Evolutionary conservation across 805 yeast genomes (phyloP).

Genomic region (Pichia exigua): DNA sequence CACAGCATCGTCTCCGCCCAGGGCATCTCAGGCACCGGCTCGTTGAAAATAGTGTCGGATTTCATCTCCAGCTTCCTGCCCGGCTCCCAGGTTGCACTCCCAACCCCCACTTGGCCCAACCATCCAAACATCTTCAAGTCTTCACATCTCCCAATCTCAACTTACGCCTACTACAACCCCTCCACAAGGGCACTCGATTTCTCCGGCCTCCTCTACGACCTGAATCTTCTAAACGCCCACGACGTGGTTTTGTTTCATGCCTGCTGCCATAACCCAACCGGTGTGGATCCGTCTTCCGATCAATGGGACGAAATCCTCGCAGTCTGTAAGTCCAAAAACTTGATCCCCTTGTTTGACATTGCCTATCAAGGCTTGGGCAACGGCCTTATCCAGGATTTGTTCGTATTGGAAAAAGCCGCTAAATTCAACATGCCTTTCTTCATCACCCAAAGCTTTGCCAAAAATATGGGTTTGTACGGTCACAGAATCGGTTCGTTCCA

Average conservation of each 20-base stretch:
- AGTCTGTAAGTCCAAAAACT: conserved; percentile 46
- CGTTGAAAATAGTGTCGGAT: conserved; percentile 76
- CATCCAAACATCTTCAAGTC: conserved; percentile 73
- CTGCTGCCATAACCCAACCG: conserved; percentile 97
- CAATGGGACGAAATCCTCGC: conserved; percentile 76
- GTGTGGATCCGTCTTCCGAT: conserved; percentile 76
- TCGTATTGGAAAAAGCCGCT: conserved; percentile 34
- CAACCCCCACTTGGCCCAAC: conserved; percentile 94
- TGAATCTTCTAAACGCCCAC: conserved; percentile 47
- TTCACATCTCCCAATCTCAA: conserved; percentile 56
- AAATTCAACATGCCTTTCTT: not conserved
- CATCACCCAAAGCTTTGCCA: conserved; percentile 82
- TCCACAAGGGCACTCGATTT: conserved; percentile 47
- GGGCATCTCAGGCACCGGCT: conserved; percentile 93
- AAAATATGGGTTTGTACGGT: conserved; percentile 92
- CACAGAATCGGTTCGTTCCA: conserved; percentile 85
- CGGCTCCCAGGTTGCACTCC: conserved; percentile 45
- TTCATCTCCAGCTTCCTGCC: not conserved
- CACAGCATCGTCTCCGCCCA: conserved; percentile 75
- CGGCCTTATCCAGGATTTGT: conserved; percentile 69
- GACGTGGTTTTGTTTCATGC: conserved; percentile 77
- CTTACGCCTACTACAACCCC: conserved; percentile 66
- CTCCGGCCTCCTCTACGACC: conserved; percentile 53
- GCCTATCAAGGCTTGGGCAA: conserved; percentile 95
- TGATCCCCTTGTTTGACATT: conserved; percentile 82